Percentiles rank a stretch among this genome's conserved stretches.
phyloP scores from a whole-genome alignment of 169 alveolate genomes.

The Eimeria praecox region DNA sequence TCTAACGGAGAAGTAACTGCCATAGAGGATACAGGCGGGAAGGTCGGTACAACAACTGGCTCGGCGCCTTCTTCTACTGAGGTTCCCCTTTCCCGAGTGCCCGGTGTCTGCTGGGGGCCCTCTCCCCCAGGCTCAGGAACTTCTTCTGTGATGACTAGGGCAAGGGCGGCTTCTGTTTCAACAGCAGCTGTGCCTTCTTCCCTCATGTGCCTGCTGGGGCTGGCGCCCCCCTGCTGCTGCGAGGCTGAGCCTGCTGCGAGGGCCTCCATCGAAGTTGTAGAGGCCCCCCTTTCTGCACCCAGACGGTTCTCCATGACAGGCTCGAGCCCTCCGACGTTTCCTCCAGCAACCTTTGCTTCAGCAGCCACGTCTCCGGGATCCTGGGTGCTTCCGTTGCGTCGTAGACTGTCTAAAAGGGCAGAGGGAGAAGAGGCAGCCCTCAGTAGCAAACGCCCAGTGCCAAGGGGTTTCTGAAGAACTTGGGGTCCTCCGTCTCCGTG shows the following conservation, averaged over 20 bases:
- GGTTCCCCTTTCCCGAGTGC: slow-evolving; percentile 12
- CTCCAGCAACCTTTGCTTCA: slow-evolving; percentile 1
- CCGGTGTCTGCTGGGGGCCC: slow-evolving; percentile 10
- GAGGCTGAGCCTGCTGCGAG: neutral
- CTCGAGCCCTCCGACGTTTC: neutral
- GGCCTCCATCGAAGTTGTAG: slow-evolving; percentile 45
- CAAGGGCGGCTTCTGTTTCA: slow-evolving; percentile 62
- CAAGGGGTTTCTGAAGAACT: neutral
- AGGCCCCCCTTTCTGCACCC: slow-evolving; percentile 8
- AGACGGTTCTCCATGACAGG: slow-evolving; percentile 11
- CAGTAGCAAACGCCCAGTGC: slow-evolving; percentile 34
- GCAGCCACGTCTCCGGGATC: neutral
- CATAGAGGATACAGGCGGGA: slow-evolving; percentile 54
- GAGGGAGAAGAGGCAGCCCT: slow-evolving; percentile 74
- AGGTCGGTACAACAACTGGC: slow-evolving; percentile 42
- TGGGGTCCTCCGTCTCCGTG: slow-evolving; percentile 50
- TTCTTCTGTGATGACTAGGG: slow-evolving; percentile 51
- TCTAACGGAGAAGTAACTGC: slow-evolving; percentile 59
- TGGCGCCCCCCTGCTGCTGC: slow-evolving; percentile 46
- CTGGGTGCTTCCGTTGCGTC: slow-evolving; percentile 35
- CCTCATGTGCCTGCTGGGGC: neutral
- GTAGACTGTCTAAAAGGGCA: slow-evolving; percentile 61
- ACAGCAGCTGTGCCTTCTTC: slow-evolving; percentile 4
- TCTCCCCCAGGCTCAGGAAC: slow-evolving; percentile 50
- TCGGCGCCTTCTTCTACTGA: neutral